Conservation (phyloP, 352 stramenopile genomes). For the Pythium sp. region DNA sequence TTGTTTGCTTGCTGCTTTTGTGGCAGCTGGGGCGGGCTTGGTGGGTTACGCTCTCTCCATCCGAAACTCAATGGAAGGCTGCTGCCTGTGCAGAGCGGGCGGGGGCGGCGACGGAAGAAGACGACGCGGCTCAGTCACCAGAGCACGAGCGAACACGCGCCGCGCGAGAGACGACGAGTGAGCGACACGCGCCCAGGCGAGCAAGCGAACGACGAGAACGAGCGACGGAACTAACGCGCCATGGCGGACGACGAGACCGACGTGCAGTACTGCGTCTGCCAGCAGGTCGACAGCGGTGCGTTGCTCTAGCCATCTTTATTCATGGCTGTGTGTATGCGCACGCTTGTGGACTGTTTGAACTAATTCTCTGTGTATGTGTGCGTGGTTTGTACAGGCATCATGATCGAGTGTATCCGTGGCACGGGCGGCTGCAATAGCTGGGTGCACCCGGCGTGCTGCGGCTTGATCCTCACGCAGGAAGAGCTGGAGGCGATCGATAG, state of each 20-base stretch:
- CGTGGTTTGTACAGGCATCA: constrained; percentile 61
- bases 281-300: constrained; percentile 72
- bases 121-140: neutral
- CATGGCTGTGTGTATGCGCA: neutral
- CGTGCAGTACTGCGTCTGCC: constrained; percentile 83
- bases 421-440: constrained; percentile 89
- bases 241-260: constrained; percentile 37
- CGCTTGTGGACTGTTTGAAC: neutral
- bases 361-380: neutral
- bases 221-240: neutral
- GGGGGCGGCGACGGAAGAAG: constrained; percentile 8
- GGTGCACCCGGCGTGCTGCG: constrained; percentile 88
- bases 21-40: neutral
- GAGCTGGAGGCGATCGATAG: constrained; percentile 83
- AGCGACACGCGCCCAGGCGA: neutral
- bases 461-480: constrained; percentile 79
- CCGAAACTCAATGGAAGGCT: constrained; percentile 18
- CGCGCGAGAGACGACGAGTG: constrained; percentile 2
- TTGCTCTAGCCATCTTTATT: constrained; percentile 2
- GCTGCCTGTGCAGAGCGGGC: neutral
- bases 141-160: neutral
- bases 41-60: constrained; percentile 12
- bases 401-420: constrained; percentile 92
- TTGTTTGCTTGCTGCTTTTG: no score
- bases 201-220: neutral